phyloP scores from a whole-genome alignment of 2,329 filamentous ascomycete genomes.

The Pestalotiopsis sp. region DNA sequence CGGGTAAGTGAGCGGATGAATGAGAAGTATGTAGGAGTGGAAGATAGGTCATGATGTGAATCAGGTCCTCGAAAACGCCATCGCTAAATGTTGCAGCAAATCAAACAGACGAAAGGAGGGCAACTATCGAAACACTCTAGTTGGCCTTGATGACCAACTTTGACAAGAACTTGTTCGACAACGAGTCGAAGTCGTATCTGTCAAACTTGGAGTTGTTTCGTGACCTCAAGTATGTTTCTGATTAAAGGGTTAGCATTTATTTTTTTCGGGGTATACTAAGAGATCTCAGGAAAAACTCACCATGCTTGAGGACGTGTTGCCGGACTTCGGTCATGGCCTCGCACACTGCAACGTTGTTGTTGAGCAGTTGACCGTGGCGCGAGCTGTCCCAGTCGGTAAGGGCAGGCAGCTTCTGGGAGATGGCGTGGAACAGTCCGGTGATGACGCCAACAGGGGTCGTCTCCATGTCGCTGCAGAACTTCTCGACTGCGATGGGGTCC shows the following conservation, averaged over 20 bases:
- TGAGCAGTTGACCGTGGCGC: slow-evolving; percentile 87
- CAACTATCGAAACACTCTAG: slow-evolving; percentile 41
- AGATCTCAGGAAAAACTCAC: slow-evolving; percentile 54
- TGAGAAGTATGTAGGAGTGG: slow-evolving; percentile 24
- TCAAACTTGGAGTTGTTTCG: slow-evolving; percentile 84
- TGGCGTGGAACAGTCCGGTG: slow-evolving; percentile 94
- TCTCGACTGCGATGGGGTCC: slow-evolving; percentile 81
- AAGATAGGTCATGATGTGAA: slow-evolving; percentile 34
- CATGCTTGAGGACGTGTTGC: slow-evolving; percentile 89
- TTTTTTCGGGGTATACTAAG: background rate
- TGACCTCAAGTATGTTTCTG: slow-evolving; percentile 85
- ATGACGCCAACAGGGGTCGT: slow-evolving; percentile 94
- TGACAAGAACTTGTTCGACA: slow-evolving; percentile 97
- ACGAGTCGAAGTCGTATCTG: slow-evolving; percentile 87
- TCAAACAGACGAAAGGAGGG: slow-evolving; percentile 33
- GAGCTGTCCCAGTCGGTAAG: slow-evolving; percentile 93
- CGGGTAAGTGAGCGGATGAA: slow-evolving; percentile 27
- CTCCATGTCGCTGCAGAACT: slow-evolving; percentile 98
- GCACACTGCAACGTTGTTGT: slow-evolving; percentile 90
- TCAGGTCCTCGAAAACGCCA: slow-evolving; percentile 44
- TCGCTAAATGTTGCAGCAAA: slow-evolving; percentile 43
- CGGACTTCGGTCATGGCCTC: slow-evolving; percentile 96
- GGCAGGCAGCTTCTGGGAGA: slow-evolving; percentile 91
- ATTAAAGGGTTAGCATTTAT: slow-evolving; percentile 42
- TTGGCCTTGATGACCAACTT: slow-evolving; percentile 96